Evolutionary conservation across 257 asterid species (phyloP).

Genomic region (Leptodermis oblonga): DNA sequence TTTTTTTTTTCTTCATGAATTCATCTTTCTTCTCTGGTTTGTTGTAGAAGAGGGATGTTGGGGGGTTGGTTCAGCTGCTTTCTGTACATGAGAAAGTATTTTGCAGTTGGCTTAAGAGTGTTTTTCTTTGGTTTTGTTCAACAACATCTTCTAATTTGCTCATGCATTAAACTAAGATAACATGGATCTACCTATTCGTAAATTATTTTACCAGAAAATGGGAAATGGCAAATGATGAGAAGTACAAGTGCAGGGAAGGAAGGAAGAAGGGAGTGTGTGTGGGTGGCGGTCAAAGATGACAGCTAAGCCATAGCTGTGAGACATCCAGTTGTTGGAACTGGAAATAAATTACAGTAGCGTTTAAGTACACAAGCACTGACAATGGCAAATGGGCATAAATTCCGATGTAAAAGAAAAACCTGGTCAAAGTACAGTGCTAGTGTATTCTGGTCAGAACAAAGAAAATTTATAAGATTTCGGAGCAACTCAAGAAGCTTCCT

Average conservation of each 20-base stretch:
- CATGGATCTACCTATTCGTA: neutral
- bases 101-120: slow-evolving; percentile 19
- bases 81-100: slow-evolving; percentile 19
- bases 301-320: slow-evolving; percentile 52
- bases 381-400: slow-evolving; percentile 47
- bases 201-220: neutral
- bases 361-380: too few species aligned
- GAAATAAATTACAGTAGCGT: slow-evolving; percentile 3
- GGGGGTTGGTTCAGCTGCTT: slow-evolving; percentile 16
- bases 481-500: slow-evolving; percentile 13
- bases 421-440: slow-evolving; percentile 25
- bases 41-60: slow-evolving; percentile 7
- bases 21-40: neutral
- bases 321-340: slow-evolving; percentile 17
- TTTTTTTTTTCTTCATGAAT: neutral
- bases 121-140: neutral
- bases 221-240: neutral
- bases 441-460: slow-evolving; percentile 6
- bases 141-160: too few species aligned
- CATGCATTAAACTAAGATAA: too few species aligned
- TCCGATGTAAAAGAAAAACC: slow-evolving; percentile 35
- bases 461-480: neutral
- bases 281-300: slow-evolving; percentile 48
- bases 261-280: too few species aligned
- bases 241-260: neutral